Conservation (phyloP, 2,329 filamentous ascomycete species). For the Celoporthe dispersa region DNA sequence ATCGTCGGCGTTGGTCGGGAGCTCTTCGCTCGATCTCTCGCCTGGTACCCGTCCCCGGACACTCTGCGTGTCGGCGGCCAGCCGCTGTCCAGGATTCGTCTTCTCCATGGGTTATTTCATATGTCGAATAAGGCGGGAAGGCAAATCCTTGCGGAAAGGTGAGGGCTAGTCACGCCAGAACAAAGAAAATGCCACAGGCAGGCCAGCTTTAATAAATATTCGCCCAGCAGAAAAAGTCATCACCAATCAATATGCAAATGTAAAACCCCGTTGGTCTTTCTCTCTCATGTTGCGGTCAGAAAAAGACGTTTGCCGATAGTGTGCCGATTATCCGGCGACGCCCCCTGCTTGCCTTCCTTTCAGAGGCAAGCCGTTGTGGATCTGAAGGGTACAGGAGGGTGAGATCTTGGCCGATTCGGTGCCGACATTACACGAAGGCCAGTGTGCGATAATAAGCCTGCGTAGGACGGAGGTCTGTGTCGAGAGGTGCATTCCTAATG, state of each 20-base stretch:
- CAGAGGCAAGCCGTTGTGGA: neutral
- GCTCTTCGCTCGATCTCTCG: neutral
- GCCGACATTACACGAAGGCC: neutral
- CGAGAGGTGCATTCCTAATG: neutral
- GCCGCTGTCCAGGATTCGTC: neutral
- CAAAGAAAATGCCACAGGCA: neutral
- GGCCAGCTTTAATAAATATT: neutral
- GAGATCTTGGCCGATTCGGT: conserved; percentile 7
- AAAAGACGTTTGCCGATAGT: neutral
- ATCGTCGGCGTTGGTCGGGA: conserved; percentile 12
- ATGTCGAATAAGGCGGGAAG: neutral
- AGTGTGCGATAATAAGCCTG: neutral
- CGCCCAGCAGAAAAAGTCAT: neutral
- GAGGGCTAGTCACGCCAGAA: neutral
- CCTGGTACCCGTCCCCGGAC: neutral
- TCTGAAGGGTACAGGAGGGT: neutral
- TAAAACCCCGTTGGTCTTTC: neutral
- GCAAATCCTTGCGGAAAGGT: neutral
- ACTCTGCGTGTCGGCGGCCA: neutral
- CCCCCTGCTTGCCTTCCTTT: neutral
- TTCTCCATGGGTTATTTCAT: neutral
- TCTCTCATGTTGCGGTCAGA: neutral
- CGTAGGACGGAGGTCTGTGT: neutral
- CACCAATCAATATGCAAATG: neutral
- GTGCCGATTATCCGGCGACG: conserved; percentile 11